Base-by-base conservation (phyloP, 495 filamentous ascomycete genomes). In the Ramalina peruviana region DNA sequence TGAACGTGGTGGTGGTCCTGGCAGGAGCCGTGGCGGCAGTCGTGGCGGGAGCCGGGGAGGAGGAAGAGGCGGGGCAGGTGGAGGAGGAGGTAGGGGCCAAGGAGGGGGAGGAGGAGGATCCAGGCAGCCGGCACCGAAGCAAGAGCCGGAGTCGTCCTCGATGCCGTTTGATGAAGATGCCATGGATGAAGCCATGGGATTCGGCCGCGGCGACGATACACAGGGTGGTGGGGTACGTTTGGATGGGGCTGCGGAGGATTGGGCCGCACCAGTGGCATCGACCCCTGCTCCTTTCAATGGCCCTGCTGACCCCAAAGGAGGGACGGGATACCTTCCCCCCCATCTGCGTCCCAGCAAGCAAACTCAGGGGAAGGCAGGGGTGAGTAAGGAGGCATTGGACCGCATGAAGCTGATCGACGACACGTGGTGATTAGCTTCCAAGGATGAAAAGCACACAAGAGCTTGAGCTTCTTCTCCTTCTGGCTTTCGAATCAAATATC, bases 81-180 rank as follows among this genome's bases (percentile, higher is more conserved):
- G 16, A 30, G 16, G 30, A 36, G n/a, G 38, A 36, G 36, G 15
- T 10, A 12, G 10, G 20, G 21, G 16, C 19, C 20, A 36, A 41
- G 17, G 42, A 36, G 25, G 16, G 20, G 33, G 36, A n/a, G 21
- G 38, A 43, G 9, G 38, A 33, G 9, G 48, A 42, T 6, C 2
- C 0, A 15, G 30, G 30, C 12, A 33, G 30, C 30, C 30, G 9
- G 30, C 30, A 13, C 30, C 45, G 10, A 38, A 48, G 33, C 45
- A 4, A 36, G 40, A 41, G 40, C 13, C 40, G 17, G 40, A 41
- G 40, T 19, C 40, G 40, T 36, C 26, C 1, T 37, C 25, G n/a
- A 48, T 48, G 45, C 26, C 45, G 26, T 48, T 48, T 37, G 45
- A 48, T 27, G 45, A 36, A 20, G 45, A 36, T 48, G 45, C 45